Base-by-base conservation (phyloP, 1,284 basidiomycete species). In the Fomitopsis betulina region DNA sequence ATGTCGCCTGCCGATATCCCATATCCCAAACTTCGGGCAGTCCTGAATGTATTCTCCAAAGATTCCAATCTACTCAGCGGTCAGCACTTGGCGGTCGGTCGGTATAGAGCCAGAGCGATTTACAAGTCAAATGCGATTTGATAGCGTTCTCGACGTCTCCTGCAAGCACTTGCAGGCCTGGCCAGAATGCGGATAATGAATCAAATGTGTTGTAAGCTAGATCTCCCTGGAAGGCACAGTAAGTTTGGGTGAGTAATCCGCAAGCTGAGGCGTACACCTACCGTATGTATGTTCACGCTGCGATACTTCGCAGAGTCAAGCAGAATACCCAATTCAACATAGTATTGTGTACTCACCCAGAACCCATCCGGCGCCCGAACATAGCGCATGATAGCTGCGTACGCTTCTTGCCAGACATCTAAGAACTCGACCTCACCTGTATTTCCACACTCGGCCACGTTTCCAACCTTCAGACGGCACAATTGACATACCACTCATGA, bases 331-430 rank as follows among this genome's bases (percentile, higher is more conserved):
- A 25, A 33, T n/a, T 19, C 7, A 21, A 25, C 25, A 43, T 3
- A 13, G 30, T 19, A 35, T 3, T 5, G 6, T 30, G 1, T 2
- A 55, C 79, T 68, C 67, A 96, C 94, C 86, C 91, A 93, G 70
- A 93, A 93, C 0, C 94, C 94, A 67, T 97, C 94, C 10, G 76
- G 74, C 1, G 90, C 83, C 57, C 94, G 79, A 4, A 91, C 79
- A 66, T 94, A 89, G 53, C 87, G 85, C 91, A 96, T 95, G 19
- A 96, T 80, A 6, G 93, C 86, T 7, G 91, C 86, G 67, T 96
- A 96, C 5, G 89, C 83, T 65, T 96, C 93, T 62, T 90, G 86
- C 86, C 93, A 98, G n/a, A 97, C 90, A 63, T 96, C 91, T 57
- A 93, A 77, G 69, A 94, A 96, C 65, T 91, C 86, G 35, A 89